These are phyloP conservation scores for Ophiostoma sp. DNA, from an alignment of 2,329 filamentous ascomycete species.

Conservation along the genomic window DNA sequence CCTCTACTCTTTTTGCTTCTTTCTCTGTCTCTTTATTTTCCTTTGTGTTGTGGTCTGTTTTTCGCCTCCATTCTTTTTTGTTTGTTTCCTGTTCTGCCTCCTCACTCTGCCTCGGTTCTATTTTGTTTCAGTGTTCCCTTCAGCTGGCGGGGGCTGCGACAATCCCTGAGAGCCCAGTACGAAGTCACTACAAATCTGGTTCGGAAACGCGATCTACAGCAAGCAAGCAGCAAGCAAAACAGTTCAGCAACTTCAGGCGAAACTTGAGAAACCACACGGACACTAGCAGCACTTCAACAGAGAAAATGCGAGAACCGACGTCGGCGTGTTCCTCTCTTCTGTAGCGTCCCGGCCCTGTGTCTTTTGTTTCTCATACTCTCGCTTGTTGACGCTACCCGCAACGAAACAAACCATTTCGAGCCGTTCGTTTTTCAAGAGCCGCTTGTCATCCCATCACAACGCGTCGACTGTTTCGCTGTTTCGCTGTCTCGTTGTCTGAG, in stretches of 20 bases:
- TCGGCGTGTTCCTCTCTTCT: conserved; percentile 1
- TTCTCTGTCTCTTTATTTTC: neutral
- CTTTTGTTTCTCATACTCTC: conserved; percentile 4
- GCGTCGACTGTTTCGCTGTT: neutral
- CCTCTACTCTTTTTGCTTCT: conserved; percentile 10
- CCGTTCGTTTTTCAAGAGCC: neutral
- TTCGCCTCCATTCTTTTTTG: conserved; percentile 12
- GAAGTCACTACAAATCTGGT: neutral
- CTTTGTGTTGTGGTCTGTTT: neutral
- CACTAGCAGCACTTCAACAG: neutral
- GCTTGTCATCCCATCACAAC: conserved; percentile 2
- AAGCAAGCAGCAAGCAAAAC: neutral
- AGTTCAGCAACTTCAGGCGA: neutral
- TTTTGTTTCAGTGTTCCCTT: neutral
- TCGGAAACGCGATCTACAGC: conserved; percentile 21
- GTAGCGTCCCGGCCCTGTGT: conserved; percentile 22
- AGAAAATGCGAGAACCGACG: neutral
- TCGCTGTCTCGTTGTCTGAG: neutral
- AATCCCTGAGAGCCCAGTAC: neutral
- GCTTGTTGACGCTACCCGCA: conserved; percentile 10
- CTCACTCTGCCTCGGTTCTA: conserved; percentile 4
- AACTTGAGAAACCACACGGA: neutral
- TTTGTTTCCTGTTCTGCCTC: too few species aligned
- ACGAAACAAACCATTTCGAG: neutral
- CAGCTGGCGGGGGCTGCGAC: conserved; percentile 5